Evolutionary conservation across 495 filamentous ascomycete species (phyloP).

Genomic region (Jackrogersella minutella): DNA sequence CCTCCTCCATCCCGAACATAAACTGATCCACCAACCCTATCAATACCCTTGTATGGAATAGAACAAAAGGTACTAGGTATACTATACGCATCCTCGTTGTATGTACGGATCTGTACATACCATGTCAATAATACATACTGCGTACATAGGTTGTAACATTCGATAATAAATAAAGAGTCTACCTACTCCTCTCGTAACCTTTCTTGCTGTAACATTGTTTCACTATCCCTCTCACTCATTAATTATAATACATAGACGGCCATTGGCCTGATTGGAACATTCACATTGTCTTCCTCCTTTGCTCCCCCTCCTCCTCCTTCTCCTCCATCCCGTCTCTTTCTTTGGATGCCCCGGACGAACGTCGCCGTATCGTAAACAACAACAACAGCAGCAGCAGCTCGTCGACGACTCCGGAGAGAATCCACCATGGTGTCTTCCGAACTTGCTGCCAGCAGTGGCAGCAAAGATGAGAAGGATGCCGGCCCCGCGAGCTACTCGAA

Average conservation of each 20-base stretch:
- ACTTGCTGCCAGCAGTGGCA: slow-evolving; percentile 39
- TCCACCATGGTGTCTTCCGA: slow-evolving; percentile 45
- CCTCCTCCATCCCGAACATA: slow-evolving; percentile 1
- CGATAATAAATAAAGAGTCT: slow-evolving; percentile 38
- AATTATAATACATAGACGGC: too few relatives aligned
- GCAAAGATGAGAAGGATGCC: slow-evolving; percentile 44
- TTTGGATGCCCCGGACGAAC: too few relatives aligned
- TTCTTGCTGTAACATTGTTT: slow-evolving; percentile 24
- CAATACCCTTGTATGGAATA: slow-evolving; percentile 24
- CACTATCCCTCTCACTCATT: slow-evolving; percentile 13
- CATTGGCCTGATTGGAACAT: slow-evolving; percentile 14
- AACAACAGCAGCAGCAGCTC: too few relatives aligned
- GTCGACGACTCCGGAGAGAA: too few relatives aligned
- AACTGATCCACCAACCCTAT: slow-evolving; percentile 26
- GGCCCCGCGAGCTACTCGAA: slow-evolving; percentile 30
- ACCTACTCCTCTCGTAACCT: slow-evolving; percentile 1
- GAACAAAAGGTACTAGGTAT: too few relatives aligned
- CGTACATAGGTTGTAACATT: not conserved
- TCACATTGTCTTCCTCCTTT: slow-evolving; percentile 4
- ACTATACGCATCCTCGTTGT: not conserved
- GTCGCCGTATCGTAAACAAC: too few relatives aligned
- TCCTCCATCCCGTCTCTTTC: not conserved
- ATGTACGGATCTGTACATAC: too few relatives aligned
- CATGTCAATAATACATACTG: not conserved
- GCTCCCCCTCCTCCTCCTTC: not conserved